A percentile compares a stretch with the other conserved stretches of the same genome.
Conservation (phyloP, 2,329 filamentous ascomycete genomes). For the Aureobasidium sp. region DNA sequence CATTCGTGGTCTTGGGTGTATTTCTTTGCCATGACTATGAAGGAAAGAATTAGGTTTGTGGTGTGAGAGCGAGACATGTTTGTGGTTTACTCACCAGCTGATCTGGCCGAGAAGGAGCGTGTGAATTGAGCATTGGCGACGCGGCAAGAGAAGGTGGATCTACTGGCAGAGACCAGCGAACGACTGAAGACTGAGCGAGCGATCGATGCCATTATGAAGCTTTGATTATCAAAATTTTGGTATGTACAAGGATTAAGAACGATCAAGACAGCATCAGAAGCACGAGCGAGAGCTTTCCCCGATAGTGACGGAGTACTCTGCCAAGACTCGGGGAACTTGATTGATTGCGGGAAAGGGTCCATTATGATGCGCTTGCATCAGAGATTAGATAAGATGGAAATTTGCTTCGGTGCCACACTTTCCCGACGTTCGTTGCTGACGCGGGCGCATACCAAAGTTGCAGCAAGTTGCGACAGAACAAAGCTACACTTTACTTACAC, state of each 20-base stretch:
- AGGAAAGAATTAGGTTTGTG: no score
- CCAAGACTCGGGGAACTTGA: slow-evolving; percentile 1
- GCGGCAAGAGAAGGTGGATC: slow-evolving; percentile 1
- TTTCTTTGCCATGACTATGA: slow-evolving; percentile 57
- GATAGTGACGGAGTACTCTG: neutral
- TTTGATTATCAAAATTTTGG: neutral
- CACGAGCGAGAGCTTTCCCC: neutral
- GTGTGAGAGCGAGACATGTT: no score
- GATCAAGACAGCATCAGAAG: neutral
- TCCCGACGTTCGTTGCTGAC: neutral
- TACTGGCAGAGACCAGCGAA: slow-evolving; percentile 14
- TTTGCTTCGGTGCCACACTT: neutral
- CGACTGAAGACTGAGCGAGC: slow-evolving; percentile 13
- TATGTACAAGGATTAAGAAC: neutral
- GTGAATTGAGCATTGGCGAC: neutral
- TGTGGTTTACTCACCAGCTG: slow-evolving; percentile 6
- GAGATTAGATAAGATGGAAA: slow-evolving; percentile 13
- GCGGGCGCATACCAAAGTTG: neutral
- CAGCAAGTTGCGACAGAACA: neutral
- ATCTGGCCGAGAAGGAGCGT: slow-evolving; percentile 11
- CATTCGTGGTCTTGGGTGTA: slow-evolving; percentile 99
- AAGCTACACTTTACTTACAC: neutral
- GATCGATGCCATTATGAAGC: slow-evolving; percentile 16
- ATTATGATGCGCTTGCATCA: neutral
- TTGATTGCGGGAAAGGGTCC: neutral